Evolutionary conservation across 495 filamentous ascomycete genomes (phyloP).

Genomic region (Penicillium samsonianum): DNA sequence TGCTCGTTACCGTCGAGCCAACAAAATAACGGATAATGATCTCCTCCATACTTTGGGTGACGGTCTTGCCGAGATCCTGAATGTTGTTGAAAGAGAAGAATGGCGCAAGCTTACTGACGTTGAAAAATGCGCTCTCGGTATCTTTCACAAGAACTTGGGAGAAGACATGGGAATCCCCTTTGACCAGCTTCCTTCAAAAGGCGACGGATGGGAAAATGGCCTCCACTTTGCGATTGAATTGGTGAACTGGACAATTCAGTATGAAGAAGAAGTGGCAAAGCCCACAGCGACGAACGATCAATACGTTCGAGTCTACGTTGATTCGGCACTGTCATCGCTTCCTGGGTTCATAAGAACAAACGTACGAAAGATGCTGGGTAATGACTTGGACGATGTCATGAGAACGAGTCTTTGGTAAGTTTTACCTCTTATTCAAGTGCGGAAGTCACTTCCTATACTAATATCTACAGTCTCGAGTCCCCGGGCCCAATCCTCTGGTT

Average conservation of each 20-base stretch:
- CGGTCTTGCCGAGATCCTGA: conserved; percentile 38
- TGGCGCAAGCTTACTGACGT: conserved; percentile 45
- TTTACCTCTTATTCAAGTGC: neutral
- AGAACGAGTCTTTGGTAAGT: conserved; percentile 27
- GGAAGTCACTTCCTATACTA: conserved; percentile 3
- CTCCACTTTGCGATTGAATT: conserved; percentile 55
- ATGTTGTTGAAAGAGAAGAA: conserved; percentile 37
- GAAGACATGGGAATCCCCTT: conserved; percentile 47
- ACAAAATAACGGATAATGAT: conserved; percentile 46
- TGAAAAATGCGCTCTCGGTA: conserved; percentile 45
- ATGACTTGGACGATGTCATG: conserved; percentile 31
- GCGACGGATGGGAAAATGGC: conserved; percentile 52
- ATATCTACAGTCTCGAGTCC: conserved; percentile 14
- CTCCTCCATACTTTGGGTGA: conserved; percentile 47
- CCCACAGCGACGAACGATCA: conserved; percentile 31
- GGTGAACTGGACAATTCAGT: conserved; percentile 47
- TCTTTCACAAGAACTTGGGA: conserved; percentile 42
- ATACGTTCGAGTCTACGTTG: conserved; percentile 33
- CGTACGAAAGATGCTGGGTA: conserved; percentile 29
- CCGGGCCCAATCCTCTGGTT: conserved; percentile 33
- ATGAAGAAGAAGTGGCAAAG: conserved; percentile 41
- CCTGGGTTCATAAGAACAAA: conserved; percentile 17
- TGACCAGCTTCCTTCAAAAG: conserved; percentile 19
- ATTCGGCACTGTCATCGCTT: conserved; percentile 23
- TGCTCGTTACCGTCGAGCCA: conserved; percentile 33